Evolutionary conservation across 208 protist genomes (phyloP), one percentile per base, ranked within the genome.

Genomic region (Leishmania amazonensis): DNA sequence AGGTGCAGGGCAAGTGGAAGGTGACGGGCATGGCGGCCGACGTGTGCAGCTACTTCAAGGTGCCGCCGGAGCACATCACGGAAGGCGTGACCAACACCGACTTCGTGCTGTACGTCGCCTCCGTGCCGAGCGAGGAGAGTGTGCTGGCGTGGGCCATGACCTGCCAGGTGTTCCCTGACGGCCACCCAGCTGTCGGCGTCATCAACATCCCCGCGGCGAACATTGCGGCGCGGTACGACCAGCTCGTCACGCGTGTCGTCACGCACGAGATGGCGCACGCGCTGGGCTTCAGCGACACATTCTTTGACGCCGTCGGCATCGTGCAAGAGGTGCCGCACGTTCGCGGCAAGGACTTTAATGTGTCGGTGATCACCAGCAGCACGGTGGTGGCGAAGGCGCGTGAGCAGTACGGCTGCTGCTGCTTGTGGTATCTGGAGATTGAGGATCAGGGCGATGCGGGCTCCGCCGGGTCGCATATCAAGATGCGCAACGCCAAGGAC

Each of bases 181-280:
- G 47, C 13, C 86, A 78, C 1, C 89, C 91, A 8, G 42, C 88
- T 38, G 79, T 90, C 35, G 93, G 87, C 28, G 89, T 89, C 28
- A 68, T 85, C 49, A 95, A 95, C 83, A 73, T 96, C 21, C 81
- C 84, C 11, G 85, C 93, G 5, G 73, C 51, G 53, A 64, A 87
- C 70, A 81, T 94, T 62, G 35, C 24, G 38, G 21, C 35, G 3
- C 17, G 5, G 31, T 54, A 80, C 53, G 70, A 78, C 35, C 65
- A 74, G 28, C 1, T 13, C 6, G 80, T 58, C 19, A 79, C 86
- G 3, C 88, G 87, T 65, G 68, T 77, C 13, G 74, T 93, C 11
- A 79, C 88, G 6, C 96, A 98, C 76, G 95, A 98, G 86, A 83
- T 98, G 0, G 81, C 94, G 9, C 96, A 98, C 87, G 89, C 93